Evolutionary conservation across 2,329 filamentous ascomycete species (phyloP), one percentile per base, ranked within the genome.

Genomic region (Exophiala phaeomuriformis): DNA sequence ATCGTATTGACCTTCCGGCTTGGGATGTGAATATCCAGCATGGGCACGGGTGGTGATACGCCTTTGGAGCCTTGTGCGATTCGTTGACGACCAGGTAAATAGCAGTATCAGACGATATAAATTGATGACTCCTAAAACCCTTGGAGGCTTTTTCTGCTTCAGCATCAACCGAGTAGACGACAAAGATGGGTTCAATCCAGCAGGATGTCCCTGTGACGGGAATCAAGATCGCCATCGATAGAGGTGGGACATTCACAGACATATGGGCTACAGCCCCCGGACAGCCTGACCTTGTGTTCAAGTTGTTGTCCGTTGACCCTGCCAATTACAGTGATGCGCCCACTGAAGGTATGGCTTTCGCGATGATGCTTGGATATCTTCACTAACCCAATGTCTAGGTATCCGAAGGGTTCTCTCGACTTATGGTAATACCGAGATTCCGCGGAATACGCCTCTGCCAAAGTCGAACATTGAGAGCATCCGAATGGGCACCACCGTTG

Each of bases 401-500:
- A 19, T 36, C 88, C 74, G 83, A 62, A 90, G 91, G 64, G 88
- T 88, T 19, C 57, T 71, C n/a, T 69, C 71, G 62, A 60, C 66
- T 12, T 68, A 66, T 3, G 69, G 68, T 0, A 68, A 68, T 8
- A 58, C 68, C 43, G 37, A 65, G 31, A 64, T 68, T 51, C 69
- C 69, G 0, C 64, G 70, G 19, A 67, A 36, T 10, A 42, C 46
- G 35, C 50, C 35, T 2, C 35, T 52, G 5, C 33, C 10, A 5
- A 9, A 41, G 36, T 32, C 28, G 9, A 28, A 39, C 42, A 47
- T 52, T 5, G 50, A 42, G 3, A 41, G 43, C 28, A 33, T 52
- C 31, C 45, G 60, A 3, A 95, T 94, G 88, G 89, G 89, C 42
- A 95, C 89, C 2, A 94, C 89, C 0, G 89, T 95, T 8, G 89